A percentile compares a stretch with the other conserved stretches of the same genome.
Evolutionary conservation across 2,329 filamentous ascomycete species (phyloP).

Genomic region (Elsinoe perseae): DNA sequence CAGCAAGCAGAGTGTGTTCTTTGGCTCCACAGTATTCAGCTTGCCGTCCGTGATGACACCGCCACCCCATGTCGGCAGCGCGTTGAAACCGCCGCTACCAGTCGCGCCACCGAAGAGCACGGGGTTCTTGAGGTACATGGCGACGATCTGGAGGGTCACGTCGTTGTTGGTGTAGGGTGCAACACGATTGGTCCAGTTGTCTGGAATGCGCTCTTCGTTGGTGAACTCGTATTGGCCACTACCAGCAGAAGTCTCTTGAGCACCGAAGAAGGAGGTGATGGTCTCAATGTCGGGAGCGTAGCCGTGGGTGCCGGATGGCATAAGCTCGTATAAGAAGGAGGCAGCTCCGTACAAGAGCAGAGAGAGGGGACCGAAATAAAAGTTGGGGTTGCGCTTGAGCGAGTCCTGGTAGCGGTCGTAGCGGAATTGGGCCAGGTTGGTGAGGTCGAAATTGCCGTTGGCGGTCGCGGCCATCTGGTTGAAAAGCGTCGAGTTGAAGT

Average conservation of each 20-base stretch:
- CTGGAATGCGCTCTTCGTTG: conserved; percentile 34
- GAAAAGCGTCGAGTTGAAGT: conserved; percentile 37
- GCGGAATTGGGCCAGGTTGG: conserved; percentile 34
- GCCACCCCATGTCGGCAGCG: conserved; percentile 28
- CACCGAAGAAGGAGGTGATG: conserved; percentile 37
- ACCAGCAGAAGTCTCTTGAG: conserved; percentile 26
- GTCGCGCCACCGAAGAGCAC: conserved; percentile 40
- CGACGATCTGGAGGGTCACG: conserved; percentile 35
- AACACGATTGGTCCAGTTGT: conserved; percentile 35
- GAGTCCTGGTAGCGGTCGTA: conserved; percentile 36
- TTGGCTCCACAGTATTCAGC: conserved; percentile 25
- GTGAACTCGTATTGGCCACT: conserved; percentile 35
- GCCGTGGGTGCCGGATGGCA: conserved; percentile 30
- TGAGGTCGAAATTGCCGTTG: conserved; percentile 32
- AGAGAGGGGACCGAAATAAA: conserved; percentile 37
- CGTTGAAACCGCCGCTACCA: conserved; percentile 33
- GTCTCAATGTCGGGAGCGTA: conserved; percentile 31
- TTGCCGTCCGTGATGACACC: conserved; percentile 35
- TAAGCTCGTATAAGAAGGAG: conserved; percentile 39
- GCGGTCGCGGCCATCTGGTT: conserved; percentile 31
- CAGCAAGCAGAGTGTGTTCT: conserved; percentile 34
- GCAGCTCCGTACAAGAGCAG: conserved; percentile 38
- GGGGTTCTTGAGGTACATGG: conserved; percentile 36
- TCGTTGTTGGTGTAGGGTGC: conserved; percentile 32
- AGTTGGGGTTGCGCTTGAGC: conserved; percentile 33